Percentiles rank a stretch among this genome's conserved stretches.
These are phyloP conservation scores for Phytopythium helicoides DNA, from an alignment of 352 stramenopile species.

Conservation along the genomic window DNA sequence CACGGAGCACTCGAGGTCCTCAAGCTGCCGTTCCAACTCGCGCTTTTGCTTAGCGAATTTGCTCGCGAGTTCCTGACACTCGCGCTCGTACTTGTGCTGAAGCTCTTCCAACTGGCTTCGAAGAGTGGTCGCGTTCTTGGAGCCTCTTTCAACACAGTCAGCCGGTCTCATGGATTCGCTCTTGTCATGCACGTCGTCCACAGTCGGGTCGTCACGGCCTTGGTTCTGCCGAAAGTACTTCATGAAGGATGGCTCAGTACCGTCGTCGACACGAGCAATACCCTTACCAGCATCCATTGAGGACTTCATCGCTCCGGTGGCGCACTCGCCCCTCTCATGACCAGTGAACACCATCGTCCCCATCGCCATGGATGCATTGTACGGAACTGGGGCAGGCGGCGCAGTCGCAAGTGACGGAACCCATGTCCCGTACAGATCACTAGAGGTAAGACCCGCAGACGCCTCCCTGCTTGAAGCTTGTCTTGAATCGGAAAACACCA, in stretches of 20 bases:
- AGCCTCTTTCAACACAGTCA: slow-evolving; percentile 8
- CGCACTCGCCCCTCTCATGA: not conserved
- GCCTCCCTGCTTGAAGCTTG: slow-evolving; percentile 9
- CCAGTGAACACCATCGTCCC: slow-evolving; percentile 11
- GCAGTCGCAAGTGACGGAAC: slow-evolving; percentile 13
- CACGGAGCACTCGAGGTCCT: slow-evolving; percentile 24
- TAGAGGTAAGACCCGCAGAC: slow-evolving; percentile 36
- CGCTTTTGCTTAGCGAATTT: slow-evolving; percentile 47
- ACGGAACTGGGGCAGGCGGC: slow-evolving; percentile 8
- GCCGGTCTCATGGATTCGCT: slow-evolving; percentile 21
- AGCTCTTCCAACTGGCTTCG: slow-evolving; percentile 54
- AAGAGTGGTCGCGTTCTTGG: slow-evolving; percentile 12
- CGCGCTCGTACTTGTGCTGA: slow-evolving; percentile 44
- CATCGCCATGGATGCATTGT: slow-evolving; percentile 1
- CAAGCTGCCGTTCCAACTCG: slow-evolving; percentile 49
- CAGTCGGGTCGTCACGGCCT: slow-evolving; percentile 10
- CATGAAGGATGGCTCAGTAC: slow-evolving; percentile 74
- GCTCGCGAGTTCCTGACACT: slow-evolving; percentile 31
- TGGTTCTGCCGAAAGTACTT: slow-evolving; percentile 72
- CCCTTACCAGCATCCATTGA: slow-evolving; percentile 2
- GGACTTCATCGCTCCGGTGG: slow-evolving; percentile 6
- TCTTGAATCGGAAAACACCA: slow-evolving; percentile 38
- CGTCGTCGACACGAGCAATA: slow-evolving; percentile 9
- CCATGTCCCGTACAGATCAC: slow-evolving; percentile 63
- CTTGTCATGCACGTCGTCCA: slow-evolving; percentile 8